Evolutionary conservation across 164 flowering plant genomes (phyloP).

Genomic region (Echeveria elegans): DNA sequence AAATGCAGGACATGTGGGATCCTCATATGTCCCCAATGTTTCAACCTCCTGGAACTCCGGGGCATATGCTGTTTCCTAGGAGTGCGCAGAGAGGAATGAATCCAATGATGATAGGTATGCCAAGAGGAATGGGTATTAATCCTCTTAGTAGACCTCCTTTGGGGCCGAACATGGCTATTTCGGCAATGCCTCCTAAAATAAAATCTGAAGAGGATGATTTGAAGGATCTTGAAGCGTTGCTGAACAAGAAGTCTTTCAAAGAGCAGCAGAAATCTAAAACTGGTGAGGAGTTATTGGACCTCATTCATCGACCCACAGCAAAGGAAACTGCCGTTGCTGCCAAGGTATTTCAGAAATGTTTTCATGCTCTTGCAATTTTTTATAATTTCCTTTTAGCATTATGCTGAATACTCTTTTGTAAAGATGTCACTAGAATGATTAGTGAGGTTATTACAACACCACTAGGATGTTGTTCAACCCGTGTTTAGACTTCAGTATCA

Average conservation of each 20-base stretch:
- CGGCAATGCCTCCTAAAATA: constrained; percentile 26
- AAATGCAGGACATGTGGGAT: constrained; percentile 60
- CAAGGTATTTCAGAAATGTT: constrained; percentile 36
- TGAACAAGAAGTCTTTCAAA: constrained; percentile 78
- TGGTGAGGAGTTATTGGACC: constrained; percentile 91
- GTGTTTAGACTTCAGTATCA: neutral
- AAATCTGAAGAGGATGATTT: constrained; percentile 83
- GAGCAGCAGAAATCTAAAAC: constrained; percentile 87
- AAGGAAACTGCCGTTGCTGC: constrained; percentile 89
- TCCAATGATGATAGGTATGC: constrained; percentile 42
- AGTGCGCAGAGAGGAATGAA: constrained; percentile 51
- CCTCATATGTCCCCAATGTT: constrained; percentile 6
- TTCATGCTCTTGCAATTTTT: neutral
- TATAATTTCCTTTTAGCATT: neutral
- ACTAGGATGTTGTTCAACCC: neutral
- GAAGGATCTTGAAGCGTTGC: constrained; percentile 84
- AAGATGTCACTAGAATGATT: neutral
- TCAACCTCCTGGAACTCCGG: constrained; percentile 18
- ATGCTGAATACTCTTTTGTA: neutral
- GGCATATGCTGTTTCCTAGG: constrained; percentile 42
- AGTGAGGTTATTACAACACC: neutral
- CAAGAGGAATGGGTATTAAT: constrained; percentile 45
- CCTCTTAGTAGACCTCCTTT: constrained; percentile 47
- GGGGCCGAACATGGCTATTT: constrained; percentile 23
- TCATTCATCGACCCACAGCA: constrained; percentile 93